Conservation (phyloP, 2,329 filamentous ascomycete species). For the Ophiostoma tasmaniense region DNA sequence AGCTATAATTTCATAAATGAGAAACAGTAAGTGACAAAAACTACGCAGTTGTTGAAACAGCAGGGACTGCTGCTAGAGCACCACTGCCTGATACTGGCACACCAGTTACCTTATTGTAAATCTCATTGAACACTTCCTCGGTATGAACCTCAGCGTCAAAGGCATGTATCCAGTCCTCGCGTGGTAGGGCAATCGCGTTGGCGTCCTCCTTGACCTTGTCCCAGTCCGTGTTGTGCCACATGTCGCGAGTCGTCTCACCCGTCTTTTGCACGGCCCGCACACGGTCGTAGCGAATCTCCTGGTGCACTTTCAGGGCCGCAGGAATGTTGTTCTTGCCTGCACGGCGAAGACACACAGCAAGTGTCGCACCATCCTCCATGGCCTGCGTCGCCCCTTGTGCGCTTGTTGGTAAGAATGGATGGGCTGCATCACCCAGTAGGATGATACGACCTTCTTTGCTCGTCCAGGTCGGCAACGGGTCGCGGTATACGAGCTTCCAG, state of each 20-base stretch:
- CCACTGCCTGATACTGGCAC: not conserved
- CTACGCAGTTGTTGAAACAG: not conserved
- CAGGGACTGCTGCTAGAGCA: not conserved
- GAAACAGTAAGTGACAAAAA: not conserved
- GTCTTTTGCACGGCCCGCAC: conserved; percentile 42
- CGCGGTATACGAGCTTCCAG: conserved; percentile 44
- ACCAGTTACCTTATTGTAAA: conserved; percentile 25
- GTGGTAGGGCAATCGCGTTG: conserved; percentile 38
- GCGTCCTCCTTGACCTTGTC: conserved; percentile 39
- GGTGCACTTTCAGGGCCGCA: conserved; percentile 34
- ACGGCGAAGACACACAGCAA: conserved; percentile 36
- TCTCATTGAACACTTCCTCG: conserved; percentile 31
- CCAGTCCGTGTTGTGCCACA: conserved; percentile 50
- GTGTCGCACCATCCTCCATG: conserved; percentile 41
- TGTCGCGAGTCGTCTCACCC: conserved; percentile 41
- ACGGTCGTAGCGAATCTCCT: conserved; percentile 35
- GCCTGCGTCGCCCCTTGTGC: conserved; percentile 42
- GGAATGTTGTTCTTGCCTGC: conserved; percentile 32
- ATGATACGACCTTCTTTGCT: conserved; percentile 36
- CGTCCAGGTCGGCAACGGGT: conserved; percentile 42
- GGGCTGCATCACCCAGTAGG: conserved; percentile 42
- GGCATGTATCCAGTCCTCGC: conserved; percentile 42
- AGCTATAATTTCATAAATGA: no score
- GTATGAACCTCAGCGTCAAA: conserved; percentile 40
- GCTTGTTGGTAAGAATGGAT: conserved; percentile 42